phyloP scores from a whole-genome alignment of 257 asterid genomes.

The Penstemon barbatus region DNA sequence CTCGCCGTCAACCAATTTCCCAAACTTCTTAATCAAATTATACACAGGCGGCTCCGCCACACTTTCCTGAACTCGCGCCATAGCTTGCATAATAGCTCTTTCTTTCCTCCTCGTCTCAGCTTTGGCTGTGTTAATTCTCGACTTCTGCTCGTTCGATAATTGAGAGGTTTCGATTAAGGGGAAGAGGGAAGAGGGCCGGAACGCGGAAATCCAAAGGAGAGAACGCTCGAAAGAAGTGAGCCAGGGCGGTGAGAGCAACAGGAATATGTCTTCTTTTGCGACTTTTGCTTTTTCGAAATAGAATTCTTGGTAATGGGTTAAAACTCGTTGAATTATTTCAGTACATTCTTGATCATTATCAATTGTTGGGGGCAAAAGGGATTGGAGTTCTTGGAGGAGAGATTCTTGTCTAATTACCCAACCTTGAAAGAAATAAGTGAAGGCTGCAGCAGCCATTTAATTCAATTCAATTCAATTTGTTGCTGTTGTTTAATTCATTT shows the following conservation, averaged over 20 bases:
- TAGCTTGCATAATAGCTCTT: slow-evolving; percentile 33
- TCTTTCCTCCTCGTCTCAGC: slow-evolving; percentile 38
- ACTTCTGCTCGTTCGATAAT: slow-evolving; percentile 33
- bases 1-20: slow-evolving; percentile 23
- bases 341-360: slow-evolving; percentile 23
- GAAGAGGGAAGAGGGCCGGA: slow-evolving; percentile 45
- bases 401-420: slow-evolving; percentile 47
- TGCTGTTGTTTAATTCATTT: no score
- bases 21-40: slow-evolving; percentile 19
- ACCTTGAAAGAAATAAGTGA: slow-evolving; percentile 30
- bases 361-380: slow-evolving; percentile 26
- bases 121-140: slow-evolving; percentile 31
- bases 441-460: slow-evolving; percentile 16
- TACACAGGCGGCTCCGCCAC: slow-evolving; percentile 52
- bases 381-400: slow-evolving; percentile 25
- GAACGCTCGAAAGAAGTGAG: slow-evolving; percentile 49
- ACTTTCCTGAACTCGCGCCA: slow-evolving; percentile 60
- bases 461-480: no score
- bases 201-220: slow-evolving; percentile 55
- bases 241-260: slow-evolving; percentile 53
- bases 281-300: slow-evolving; percentile 45
- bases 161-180: slow-evolving; percentile 25
- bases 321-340: slow-evolving; percentile 34
- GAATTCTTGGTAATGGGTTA: slow-evolving; percentile 49
- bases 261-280: slow-evolving; percentile 39